These are phyloP conservation scores for Baudoinia panamericana DNA, from an alignment of 495 filamentous ascomycete genomes.

Conservation along the genomic window DNA sequence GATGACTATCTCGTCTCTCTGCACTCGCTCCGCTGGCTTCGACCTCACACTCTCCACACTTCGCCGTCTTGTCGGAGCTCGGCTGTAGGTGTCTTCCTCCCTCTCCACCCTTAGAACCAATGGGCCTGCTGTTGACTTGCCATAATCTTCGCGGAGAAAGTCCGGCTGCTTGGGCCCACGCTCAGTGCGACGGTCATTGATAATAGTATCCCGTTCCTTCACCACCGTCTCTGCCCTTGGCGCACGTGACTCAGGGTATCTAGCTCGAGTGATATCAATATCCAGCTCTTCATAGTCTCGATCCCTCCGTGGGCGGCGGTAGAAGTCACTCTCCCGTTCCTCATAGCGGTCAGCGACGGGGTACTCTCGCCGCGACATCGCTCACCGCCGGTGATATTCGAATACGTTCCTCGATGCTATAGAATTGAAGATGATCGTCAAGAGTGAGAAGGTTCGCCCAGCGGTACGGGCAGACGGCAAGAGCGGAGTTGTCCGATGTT, in stretches of 20 bases:
- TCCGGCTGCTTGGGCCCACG: constrained; percentile 34
- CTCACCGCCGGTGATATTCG: too few relatives aligned
- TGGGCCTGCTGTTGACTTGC: constrained; percentile 30
- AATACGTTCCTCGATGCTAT: too few relatives aligned
- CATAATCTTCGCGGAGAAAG: constrained; percentile 43
- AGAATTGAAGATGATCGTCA: too few relatives aligned
- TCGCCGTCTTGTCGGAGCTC: constrained; percentile 15
- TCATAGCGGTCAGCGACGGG: constrained; percentile 33
- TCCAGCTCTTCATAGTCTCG: constrained; percentile 30
- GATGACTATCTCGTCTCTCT: constrained; percentile 28
- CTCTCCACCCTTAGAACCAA: constrained; percentile 33
- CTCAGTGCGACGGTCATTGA: constrained; percentile 28
- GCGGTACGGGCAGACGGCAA: too few relatives aligned
- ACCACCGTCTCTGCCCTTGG: constrained; percentile 22
- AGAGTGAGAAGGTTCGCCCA: too few relatives aligned
- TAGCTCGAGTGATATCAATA: constrained; percentile 22
- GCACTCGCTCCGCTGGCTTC: constrained; percentile 21
- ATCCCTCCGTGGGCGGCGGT: constrained; percentile 24
- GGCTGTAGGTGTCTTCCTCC: constrained; percentile 20
- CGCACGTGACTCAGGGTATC: constrained; percentile 14
- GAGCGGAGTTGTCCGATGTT: too few relatives aligned
- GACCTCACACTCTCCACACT: constrained; percentile 16
- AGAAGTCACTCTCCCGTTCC: constrained; percentile 35
- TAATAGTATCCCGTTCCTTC: constrained; percentile 22
- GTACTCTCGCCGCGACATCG: constrained; percentile 27